phyloP scores from a whole-genome alignment of 2,329 filamentous ascomycete genomes.

The Aspergillus latus region DNA sequence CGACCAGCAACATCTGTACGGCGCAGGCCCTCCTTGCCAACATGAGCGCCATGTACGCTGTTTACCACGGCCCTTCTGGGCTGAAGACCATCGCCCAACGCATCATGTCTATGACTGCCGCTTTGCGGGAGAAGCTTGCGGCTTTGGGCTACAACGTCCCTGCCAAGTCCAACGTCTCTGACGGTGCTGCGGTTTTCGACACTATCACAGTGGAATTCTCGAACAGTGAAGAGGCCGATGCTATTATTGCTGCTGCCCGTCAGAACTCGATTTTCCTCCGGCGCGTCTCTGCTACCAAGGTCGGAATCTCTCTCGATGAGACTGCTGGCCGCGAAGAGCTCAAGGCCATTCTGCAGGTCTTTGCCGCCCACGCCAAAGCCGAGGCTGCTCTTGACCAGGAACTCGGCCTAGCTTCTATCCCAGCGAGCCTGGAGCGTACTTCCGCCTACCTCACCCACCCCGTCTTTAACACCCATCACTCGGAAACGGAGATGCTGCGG shows the following conservation, averaged over 20 bases:
- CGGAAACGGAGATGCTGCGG: conserved; percentile 87
- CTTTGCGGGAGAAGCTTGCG: conserved; percentile 65
- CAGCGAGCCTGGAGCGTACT: conserved; percentile 64
- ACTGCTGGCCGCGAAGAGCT: conserved; percentile 60
- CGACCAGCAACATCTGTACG: conserved; percentile 96
- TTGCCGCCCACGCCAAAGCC: conserved; percentile 48
- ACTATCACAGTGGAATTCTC: conserved; percentile 69
- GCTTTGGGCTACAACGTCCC: conserved; percentile 64
- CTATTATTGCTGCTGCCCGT: conserved; percentile 54
- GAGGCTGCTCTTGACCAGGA: conserved; percentile 35
- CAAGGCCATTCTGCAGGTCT: conserved; percentile 57
- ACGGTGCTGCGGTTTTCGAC: conserved; percentile 69
- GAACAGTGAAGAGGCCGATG: conserved; percentile 50
- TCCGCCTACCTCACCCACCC: conserved; percentile 81
- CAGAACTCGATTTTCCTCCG: conserved; percentile 62
- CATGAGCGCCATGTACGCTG: conserved; percentile 91
- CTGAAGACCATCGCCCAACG: conserved; percentile 80
- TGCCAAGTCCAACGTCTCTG: conserved; percentile 56
- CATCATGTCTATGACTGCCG: conserved; percentile 68
- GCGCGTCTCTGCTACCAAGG: conserved; percentile 57
- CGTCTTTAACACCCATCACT: conserved; percentile 93
- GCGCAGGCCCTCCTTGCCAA: conserved; percentile 92
- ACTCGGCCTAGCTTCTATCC: conserved; percentile 44
- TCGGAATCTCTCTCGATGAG: conserved; percentile 80
- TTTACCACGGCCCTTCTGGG: conserved; percentile 87